These are phyloP conservation scores for Creolimax fragrantissima DNA, from an alignment of 78 protist species.

Conservation along the genomic window DNA sequence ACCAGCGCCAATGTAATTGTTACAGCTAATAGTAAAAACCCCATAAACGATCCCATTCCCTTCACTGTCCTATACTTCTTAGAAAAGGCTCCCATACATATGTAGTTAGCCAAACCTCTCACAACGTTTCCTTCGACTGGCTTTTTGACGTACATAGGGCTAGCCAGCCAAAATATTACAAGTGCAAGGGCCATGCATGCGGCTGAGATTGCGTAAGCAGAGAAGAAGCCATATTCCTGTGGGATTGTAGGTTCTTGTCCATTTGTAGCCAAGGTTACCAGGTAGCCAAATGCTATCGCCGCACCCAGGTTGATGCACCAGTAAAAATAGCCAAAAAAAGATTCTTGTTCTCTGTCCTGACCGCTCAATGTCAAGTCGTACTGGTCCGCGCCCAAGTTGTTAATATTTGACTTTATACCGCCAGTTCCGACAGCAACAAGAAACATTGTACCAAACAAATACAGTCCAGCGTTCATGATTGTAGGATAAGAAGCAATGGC, in stretches of 20 bases:
- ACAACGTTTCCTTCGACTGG: background rate
- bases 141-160: background rate
- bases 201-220: constrained; percentile 1
- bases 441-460: background rate
- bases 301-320: constrained; percentile 6
- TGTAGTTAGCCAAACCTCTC: background rate
- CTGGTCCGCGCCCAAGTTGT: constrained; percentile 16
- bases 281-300: background rate
- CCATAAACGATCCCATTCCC: background rate
- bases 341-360: background rate
- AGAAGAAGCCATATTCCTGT: background rate
- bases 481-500: background rate
- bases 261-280: background rate
- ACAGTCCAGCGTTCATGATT: background rate
- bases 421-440: constrained; percentile 15
- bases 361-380: background rate
- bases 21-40: background rate
- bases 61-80: background rate
- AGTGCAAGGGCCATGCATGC: background rate
- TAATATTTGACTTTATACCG: constrained; percentile 19
- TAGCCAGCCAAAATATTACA: background rate
- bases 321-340: constrained; percentile 11
- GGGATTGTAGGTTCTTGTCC: background rate
- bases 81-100: background rate
- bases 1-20: background rate